Evolutionary conservation across 106 monocot genomes (phyloP), one percentile per base, ranked within the genome.

Genomic region (Acanthochlamys bracteata): DNA sequence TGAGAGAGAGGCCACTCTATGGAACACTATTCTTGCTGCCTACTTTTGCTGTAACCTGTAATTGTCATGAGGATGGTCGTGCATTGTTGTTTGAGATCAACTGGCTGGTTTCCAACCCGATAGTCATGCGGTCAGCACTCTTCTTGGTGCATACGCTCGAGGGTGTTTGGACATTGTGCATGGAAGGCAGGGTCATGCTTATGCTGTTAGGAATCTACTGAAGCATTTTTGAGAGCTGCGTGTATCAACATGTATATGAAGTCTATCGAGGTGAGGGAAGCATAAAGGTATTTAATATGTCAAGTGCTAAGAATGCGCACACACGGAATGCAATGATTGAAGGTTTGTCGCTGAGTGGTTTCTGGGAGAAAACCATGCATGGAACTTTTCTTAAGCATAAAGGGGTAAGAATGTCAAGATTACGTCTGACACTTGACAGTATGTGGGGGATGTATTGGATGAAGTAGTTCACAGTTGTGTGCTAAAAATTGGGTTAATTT

Each of bases 341-440:
- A 3, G 74, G 79, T 7, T 71, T 71, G 20, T 74, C 53, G n/a
- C 61, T 47, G 0, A 67, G 63, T 21, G 66, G 71, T 11, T 42
- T 70, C 24, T 80, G 66, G 74, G 74, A 71, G 57, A 63, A 12
- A 33, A 74, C n/a, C n/a, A n/a, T n/a, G 79, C 52, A 71, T 80
- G 79, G 74, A 75, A 4, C 23, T 71, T 33, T 80, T 74, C 61
- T 61, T 66, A 10, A 42, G 52, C 9, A 74, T 80, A 74, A n/a
- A 71, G 22, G 24, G n/a, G 10, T n/a, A 60, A 61, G 59, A 62
- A 47, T 4, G 52, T 25, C 2, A 23, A 46, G 40, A 23, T 67
- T 2, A 54, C 55, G 65, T 47, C 79, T 66, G 7, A 66, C 61
- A 7, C 25, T 71, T 80, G 66, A 25, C 52, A 4, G 74, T 66